Evolutionary conservation across 768 basidiomycete species (phyloP).

Genomic region (Pleurotus pulmonarius): DNA sequence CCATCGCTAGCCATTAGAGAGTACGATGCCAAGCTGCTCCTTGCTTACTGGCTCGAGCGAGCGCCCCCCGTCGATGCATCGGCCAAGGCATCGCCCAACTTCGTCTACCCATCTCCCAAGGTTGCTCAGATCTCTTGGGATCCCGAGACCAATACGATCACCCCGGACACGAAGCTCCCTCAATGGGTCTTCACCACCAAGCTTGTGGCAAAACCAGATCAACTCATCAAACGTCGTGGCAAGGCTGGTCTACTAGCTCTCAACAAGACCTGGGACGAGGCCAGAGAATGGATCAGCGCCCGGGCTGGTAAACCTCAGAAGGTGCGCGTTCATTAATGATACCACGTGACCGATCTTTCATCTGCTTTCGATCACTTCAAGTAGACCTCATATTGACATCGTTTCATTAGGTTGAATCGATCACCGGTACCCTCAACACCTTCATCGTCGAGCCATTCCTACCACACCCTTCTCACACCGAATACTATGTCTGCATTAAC

Average conservation of each 20-base stretch:
- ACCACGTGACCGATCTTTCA: constrained; percentile 1
- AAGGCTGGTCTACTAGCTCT: constrained; percentile 94
- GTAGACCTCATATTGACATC: constrained; percentile 13
- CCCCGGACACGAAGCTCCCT: constrained; percentile 55
- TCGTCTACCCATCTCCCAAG: constrained; percentile 62
- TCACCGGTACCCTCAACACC: constrained; percentile 92
- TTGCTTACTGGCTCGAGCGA: constrained; percentile 96
- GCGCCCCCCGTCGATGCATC: constrained; percentile 76
- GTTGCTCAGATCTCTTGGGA: constrained; percentile 92
- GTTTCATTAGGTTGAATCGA: constrained; percentile 73
- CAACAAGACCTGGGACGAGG: constrained; percentile 90
- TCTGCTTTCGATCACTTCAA: not conserved
- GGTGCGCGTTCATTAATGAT: constrained; percentile 33
- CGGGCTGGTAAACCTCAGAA: constrained; percentile 91
- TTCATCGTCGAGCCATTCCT: constrained; percentile 99
- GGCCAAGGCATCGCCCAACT: constrained; percentile 48
- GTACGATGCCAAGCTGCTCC: constrained; percentile 97
- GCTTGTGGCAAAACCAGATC: constrained; percentile 96
- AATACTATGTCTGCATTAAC: constrained; percentile 98
- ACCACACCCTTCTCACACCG: constrained; percentile 89
- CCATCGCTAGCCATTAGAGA: constrained; percentile 68
- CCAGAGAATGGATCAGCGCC: constrained; percentile 81
- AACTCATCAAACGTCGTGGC: constrained; percentile 98
- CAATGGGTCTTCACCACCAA: constrained; percentile 81
- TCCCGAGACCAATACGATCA: constrained; percentile 54